Conservation (phyloP, 148 eudicot genomes). For the Rhododendron griersonianum region DNA sequence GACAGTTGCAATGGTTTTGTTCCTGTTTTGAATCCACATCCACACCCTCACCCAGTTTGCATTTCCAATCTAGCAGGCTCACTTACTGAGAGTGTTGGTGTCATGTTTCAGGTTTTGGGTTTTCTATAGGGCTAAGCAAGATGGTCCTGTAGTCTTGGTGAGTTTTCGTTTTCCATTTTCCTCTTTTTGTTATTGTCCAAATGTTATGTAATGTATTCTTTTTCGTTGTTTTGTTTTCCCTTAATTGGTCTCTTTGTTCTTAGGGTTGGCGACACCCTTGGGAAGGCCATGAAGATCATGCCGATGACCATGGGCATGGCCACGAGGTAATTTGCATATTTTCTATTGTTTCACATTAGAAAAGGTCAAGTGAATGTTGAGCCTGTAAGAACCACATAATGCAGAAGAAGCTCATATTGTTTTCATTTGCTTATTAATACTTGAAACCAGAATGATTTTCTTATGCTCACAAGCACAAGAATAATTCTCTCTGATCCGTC, state of each 20-base stretch:
- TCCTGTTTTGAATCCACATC: not conserved
- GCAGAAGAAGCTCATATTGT: not conserved
- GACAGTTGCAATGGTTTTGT: not conserved
- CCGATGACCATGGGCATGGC: conserved; percentile 52
- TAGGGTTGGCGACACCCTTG: conserved; percentile 99
- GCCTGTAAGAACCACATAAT: not conserved
- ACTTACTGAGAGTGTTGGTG: not conserved
- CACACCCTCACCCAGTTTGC: not conserved
- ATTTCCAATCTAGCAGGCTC: not conserved
- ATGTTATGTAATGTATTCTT: too few relatives aligned
- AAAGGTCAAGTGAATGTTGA: not conserved
- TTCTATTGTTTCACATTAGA: not conserved
- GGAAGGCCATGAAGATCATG: conserved; percentile 87
- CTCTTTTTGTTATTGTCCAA: not conserved
- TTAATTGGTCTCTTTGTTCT: conserved; percentile 9
- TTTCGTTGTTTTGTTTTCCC: not conserved
- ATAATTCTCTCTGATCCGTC: not conserved
- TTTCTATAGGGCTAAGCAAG: conserved; percentile 92
- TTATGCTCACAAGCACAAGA: not conserved
- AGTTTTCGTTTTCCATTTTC: conserved; percentile 14
- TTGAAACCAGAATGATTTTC: not conserved
- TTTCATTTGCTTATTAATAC: not conserved
- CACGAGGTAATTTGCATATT: conserved; percentile 28
- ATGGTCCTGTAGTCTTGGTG: conserved; percentile 96
- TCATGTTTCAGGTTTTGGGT: conserved; percentile 83